Evolutionary conservation across 1,284 basidiomycete species (phyloP).

Genomic region (Somion occarium): DNA sequence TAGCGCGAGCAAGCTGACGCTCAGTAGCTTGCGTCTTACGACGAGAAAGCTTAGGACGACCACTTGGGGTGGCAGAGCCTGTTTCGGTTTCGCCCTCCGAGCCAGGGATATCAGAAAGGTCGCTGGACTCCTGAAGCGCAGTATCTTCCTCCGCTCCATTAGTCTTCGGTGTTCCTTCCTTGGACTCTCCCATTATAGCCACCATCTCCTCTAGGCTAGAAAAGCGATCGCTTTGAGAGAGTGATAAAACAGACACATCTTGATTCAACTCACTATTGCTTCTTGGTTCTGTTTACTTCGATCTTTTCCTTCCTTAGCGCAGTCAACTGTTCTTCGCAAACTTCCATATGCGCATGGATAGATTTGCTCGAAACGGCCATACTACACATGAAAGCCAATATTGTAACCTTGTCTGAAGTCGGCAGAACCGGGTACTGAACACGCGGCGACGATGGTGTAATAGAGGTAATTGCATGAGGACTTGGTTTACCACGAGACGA

Average conservation of each 20-base stretch:
- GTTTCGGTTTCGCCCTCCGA: slow-evolving; percentile 49
- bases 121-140: slow-evolving; percentile 58
- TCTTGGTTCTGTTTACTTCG: slow-evolving; percentile 86
- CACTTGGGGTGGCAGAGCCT: slow-evolving; percentile 33
- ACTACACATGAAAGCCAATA: slow-evolving; percentile 87
- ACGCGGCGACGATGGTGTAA: slow-evolving; percentile 47
- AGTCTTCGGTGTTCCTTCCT: slow-evolving; percentile 36
- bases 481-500: slow-evolving; percentile 35
- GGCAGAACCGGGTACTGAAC: slow-evolving; percentile 75
- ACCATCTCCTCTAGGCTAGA: slow-evolving; percentile 71
- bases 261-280: slow-evolving; percentile 65
- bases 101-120: slow-evolving; percentile 58
- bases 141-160: slow-evolving; percentile 48
- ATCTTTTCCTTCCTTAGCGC: slow-evolving; percentile 94
- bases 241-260: neutral
- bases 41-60: slow-evolving; percentile 15
- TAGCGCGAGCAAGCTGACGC: slow-evolving; percentile 69
- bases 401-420: slow-evolving; percentile 76
- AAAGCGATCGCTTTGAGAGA: slow-evolving; percentile 10
- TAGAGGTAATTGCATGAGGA: slow-evolving; percentile 19
- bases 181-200: slow-evolving; percentile 53
- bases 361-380: slow-evolving; percentile 86
- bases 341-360: slow-evolving; percentile 86
- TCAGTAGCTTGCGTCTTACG: slow-evolving; percentile 65
- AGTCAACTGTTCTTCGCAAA: slow-evolving; percentile 85